Percentiles rank a stretch among this genome's conserved stretches.
phyloP scores from a whole-genome alignment of 2,329 filamentous ascomycete species.

The Aspergillus hortae region DNA sequence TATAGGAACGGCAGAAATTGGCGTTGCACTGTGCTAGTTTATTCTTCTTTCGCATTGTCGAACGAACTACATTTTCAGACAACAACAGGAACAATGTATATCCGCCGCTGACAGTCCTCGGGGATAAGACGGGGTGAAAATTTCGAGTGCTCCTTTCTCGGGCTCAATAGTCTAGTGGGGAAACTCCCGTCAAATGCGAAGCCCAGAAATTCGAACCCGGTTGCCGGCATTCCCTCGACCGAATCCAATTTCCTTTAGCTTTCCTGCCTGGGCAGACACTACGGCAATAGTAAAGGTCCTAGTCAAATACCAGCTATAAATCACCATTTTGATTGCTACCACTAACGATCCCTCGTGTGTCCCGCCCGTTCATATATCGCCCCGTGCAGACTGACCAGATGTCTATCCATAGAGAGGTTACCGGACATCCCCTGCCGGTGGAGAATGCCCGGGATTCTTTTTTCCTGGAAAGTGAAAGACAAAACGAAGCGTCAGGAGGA shows the following conservation, averaged over 20 bases:
- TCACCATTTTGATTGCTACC: not conserved
- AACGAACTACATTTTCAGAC: not conserved
- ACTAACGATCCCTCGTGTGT: not conserved
- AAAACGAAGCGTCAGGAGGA: not conserved
- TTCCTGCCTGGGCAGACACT: not conserved
- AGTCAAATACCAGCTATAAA: not conserved
- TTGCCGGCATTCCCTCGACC: not conserved
- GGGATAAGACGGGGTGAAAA: not conserved
- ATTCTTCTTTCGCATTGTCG: not conserved
- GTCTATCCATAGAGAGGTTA: too few relatives aligned
- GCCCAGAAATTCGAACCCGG: not conserved
- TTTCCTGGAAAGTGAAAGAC: not conserved
- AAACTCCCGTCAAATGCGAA: not conserved
- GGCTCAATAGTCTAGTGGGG: not conserved
- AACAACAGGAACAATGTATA: not conserved
- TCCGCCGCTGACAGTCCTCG: not conserved
- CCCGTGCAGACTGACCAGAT: too few relatives aligned
- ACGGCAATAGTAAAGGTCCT: not conserved
- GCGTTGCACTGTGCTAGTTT: not conserved
- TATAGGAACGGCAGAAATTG: not conserved
- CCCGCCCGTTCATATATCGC: too few relatives aligned
- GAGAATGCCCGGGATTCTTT: not conserved
- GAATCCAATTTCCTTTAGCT: not conserved
- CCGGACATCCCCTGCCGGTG: not conserved
- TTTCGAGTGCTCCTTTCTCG: not conserved